These are phyloP conservation scores for Leccinum truebloodii DNA, from an alignment of 768 basidiomycete species.

Conservation along the genomic window DNA sequence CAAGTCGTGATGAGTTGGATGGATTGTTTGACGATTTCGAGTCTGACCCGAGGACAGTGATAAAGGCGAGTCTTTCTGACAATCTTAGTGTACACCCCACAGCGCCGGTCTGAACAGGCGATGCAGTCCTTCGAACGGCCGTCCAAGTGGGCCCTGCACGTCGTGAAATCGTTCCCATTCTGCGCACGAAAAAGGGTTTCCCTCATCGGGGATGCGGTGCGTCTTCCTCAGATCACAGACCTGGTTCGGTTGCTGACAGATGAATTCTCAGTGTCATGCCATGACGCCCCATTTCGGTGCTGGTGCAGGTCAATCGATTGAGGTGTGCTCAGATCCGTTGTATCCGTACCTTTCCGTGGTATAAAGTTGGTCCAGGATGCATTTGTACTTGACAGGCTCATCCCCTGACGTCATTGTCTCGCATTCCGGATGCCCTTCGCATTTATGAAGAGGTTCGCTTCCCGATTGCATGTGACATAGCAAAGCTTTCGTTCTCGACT, in stretches of 20 bases:
- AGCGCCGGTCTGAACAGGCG: neutral
- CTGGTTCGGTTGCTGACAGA: neutral
- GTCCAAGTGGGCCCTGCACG: constrained; percentile 48
- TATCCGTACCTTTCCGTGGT: constrained; percentile 2
- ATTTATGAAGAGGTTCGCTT: constrained; percentile 18
- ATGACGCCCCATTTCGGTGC: constrained; percentile 27
- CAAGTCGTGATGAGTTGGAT: constrained; percentile 33
- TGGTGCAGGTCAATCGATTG: constrained; percentile 30
- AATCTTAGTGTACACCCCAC: neutral
- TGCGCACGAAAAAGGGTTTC: constrained; percentile 42
- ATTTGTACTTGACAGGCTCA: constrained; percentile 23
- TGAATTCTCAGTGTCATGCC: constrained; percentile 18
- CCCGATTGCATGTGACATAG: constrained; percentile 13
- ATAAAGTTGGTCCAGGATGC: constrained; percentile 12
- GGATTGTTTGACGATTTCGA: constrained; percentile 28
- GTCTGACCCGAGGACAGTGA: too few relatives aligned
- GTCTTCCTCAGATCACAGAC: constrained; percentile 3
- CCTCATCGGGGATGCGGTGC: constrained; percentile 41
- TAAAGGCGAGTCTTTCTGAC: too few relatives aligned
- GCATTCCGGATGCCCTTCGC: constrained; percentile 5
- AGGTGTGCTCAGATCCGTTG: constrained; percentile 9
- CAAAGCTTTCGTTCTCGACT: constrained; percentile 15
- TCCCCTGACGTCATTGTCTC: constrained; percentile 8
- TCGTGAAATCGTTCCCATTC: constrained; percentile 40
- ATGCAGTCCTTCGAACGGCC: constrained; percentile 37